These are phyloP conservation scores for Globisporangium iwayamae DNA, from an alignment of 352 stramenopile genomes.

Conservation along the genomic window DNA sequence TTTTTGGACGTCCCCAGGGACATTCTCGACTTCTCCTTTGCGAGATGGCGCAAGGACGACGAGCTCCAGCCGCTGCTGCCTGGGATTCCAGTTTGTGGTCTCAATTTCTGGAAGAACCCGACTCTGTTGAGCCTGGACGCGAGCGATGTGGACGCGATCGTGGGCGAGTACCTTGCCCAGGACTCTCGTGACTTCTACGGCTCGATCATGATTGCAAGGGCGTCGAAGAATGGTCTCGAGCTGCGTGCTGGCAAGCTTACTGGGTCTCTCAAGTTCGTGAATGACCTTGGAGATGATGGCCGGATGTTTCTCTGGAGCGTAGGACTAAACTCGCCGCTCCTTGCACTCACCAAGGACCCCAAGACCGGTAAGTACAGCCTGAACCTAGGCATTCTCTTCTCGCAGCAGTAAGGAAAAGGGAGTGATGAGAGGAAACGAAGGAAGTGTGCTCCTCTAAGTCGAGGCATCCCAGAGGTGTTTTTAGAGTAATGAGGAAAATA, in stretches of 20 bases:
- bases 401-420: conserved; percentile 5
- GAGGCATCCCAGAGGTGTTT: no score
- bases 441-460: no score
- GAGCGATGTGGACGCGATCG: conserved; percentile 24
- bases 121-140: conserved; percentile 23
- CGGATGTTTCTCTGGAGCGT: conserved; percentile 4
- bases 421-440: no score
- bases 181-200: conserved; percentile 37
- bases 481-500: no score
- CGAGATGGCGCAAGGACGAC: conserved; percentile 27
- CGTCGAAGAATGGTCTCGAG: not conserved
- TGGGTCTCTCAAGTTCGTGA: not conserved
- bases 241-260: not conserved
- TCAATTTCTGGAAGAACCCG: conserved; percentile 42
- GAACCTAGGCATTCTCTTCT: conserved; percentile 4
- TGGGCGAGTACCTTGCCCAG: conserved; percentile 44
- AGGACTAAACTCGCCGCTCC: not conserved
- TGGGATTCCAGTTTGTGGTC: conserved; percentile 33
- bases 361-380: conserved; percentile 1
- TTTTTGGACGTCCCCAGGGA: conserved; percentile 60
- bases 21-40: conserved; percentile 43
- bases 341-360: not conserved
- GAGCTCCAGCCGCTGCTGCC: conserved; percentile 28
- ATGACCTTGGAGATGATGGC: not conserved
- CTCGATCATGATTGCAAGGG: conserved; percentile 23